Evolutionary conservation across 2,329 filamentous ascomycete species (phyloP).

Genomic region (Fragosphaeria purpurea): DNA sequence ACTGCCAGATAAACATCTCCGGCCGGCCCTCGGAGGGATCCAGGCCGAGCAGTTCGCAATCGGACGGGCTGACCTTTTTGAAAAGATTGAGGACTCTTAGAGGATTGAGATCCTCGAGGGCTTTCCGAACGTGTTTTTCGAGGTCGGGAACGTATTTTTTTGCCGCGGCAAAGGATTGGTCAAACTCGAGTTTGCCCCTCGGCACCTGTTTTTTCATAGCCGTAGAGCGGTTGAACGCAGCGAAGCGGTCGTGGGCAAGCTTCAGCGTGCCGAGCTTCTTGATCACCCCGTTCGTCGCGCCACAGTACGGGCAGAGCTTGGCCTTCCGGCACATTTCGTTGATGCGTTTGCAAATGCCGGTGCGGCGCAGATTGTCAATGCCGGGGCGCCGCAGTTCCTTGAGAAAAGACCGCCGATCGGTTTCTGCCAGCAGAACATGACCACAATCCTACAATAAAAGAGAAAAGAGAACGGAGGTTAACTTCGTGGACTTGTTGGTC

Average conservation of each 20-base stretch:
- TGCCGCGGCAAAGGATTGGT: constrained; percentile 73
- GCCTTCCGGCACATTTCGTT: constrained; percentile 84
- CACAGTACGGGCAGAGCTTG: constrained; percentile 72
- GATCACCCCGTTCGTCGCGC: constrained; percentile 77
- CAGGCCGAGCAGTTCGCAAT: constrained; percentile 86
- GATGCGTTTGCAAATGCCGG: constrained; percentile 78
- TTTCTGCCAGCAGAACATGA: constrained; percentile 69
- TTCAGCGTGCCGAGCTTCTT: constrained; percentile 90
- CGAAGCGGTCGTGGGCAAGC: constrained; percentile 87
- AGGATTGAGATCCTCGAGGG: constrained; percentile 89
- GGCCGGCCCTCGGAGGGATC: constrained; percentile 79
- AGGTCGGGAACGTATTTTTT: constrained; percentile 70
- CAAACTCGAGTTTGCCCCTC: constrained; percentile 71
- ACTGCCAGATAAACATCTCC: constrained; percentile 97
- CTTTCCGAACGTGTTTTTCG: constrained; percentile 84
- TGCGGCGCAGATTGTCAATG: constrained; percentile 76
- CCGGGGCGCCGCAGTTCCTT: constrained; percentile 69
- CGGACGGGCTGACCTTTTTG: constrained; percentile 70
- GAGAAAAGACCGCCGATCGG: constrained; percentile 67
- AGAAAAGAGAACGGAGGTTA: too few relatives aligned
- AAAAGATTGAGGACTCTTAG: constrained; percentile 84
- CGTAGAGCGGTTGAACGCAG: constrained; percentile 78
- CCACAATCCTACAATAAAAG: constrained; percentile 53
- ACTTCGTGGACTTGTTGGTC: too few relatives aligned
- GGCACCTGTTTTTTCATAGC: constrained; percentile 77